Conservation (phyloP, 2,329 filamentous ascomycete genomes). For the Xylaria sp. region DNA sequence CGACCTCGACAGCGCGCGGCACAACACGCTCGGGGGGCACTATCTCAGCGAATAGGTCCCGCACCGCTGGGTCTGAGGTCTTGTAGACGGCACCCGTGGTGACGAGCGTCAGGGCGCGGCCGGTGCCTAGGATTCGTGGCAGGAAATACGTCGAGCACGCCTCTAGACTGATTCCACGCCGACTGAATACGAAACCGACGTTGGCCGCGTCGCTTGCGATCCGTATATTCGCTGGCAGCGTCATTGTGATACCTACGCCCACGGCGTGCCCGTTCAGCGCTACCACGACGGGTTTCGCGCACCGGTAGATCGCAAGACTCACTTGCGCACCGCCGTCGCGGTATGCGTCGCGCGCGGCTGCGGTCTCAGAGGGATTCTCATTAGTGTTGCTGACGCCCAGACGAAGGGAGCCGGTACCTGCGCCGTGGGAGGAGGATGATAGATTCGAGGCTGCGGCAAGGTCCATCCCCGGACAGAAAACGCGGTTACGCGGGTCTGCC, state of each 20-base stretch:
- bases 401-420: not conserved
- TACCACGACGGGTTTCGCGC: conserved; percentile 63
- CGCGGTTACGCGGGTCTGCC: conserved; percentile 52
- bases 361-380: not conserved
- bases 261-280: conserved; percentile 66
- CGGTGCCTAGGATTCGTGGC: conserved; percentile 70
- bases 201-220: conserved; percentile 64
- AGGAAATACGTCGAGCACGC: conserved; percentile 75
- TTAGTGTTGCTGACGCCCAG: not conserved
- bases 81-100: conserved; percentile 70
- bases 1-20: conserved; percentile 67
- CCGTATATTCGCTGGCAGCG: conserved; percentile 59
- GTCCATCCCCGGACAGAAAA: conserved; percentile 66
- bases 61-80: conserved; percentile 56
- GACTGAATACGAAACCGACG: conserved; percentile 76
- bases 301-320: conserved; percentile 60
- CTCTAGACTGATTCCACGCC: conserved; percentile 74
- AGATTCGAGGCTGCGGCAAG: conserved; percentile 46
- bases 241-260: conserved; percentile 67
- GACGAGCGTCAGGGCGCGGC: conserved; percentile 66
- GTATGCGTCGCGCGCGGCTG: conserved; percentile 34
- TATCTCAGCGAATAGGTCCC: conserved; percentile 69
- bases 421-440: conserved; percentile 27
- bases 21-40: conserved; percentile 66
- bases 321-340: conserved; percentile 60